Evolutionary conservation across 495 filamentous ascomycete genomes (phyloP), one percentile per base, ranked within the genome.

Genomic region (Penicillium cataractarum): DNA sequence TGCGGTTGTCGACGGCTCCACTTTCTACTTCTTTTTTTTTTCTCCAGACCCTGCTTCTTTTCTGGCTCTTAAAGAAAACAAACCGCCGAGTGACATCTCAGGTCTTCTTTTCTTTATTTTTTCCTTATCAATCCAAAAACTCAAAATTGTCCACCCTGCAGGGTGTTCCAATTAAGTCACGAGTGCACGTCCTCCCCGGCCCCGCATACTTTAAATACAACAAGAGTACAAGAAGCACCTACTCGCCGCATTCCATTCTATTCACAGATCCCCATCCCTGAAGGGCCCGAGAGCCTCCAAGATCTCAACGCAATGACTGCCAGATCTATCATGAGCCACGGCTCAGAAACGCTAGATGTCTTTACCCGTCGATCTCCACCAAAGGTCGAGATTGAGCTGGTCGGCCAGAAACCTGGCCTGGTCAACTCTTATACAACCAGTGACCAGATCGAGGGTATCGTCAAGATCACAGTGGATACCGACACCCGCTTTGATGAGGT

Each of bases 401-500:
- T 22, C 6, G 69, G 66, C n/a, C 78, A 80, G 49, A 66, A 56
- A 19, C 63, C 71, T 5, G 71, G 75, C 26, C 78, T 78, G 27
- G 74, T 81, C 56, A 80, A 67, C 24, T 78, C 81, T 17, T 89
- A 84, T 68, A 87, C 84, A 9, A 88, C 86, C 1, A 75, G 82
- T 56, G 87, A 90, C 62, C 72, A 74, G 29, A 84, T 90, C 52
- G 74, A 85, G 54, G 88, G 89, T 8, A 79, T 77, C 27, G 87
- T 84, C 2, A 74, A 76, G 7, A 80, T 92, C 62, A 88, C 86
- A 29, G 81, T 82, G 1, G 80, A 83, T 26, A 76, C 82, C 55
- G 89, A 94, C 63, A 88, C 85, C 7, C 79, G 82, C 46, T 97
- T 99, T 74, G 91, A 96, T 62, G 80, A 87, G 24, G 73, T 98